phyloP scores from a whole-genome alignment of 2,329 filamentous ascomycete species.

The Microsporum canis region DNA sequence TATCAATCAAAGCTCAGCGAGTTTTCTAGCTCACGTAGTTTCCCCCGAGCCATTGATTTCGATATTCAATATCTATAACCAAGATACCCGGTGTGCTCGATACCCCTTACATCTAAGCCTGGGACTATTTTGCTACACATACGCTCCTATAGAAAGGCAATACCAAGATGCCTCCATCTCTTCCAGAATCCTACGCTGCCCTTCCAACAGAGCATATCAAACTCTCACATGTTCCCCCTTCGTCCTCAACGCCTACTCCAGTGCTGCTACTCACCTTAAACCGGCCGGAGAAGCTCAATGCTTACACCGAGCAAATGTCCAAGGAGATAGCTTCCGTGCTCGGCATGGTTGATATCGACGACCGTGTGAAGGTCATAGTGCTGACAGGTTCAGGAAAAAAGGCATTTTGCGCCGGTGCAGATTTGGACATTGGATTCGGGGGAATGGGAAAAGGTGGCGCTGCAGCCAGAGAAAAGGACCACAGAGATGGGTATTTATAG shows the following conservation, averaged over 20 bases:
- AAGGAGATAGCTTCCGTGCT: conserved; percentile 34
- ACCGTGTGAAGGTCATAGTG: conserved; percentile 44
- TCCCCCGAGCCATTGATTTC: no score
- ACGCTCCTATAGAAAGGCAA: not conserved
- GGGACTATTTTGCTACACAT: not conserved
- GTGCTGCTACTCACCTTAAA: conserved; percentile 43
- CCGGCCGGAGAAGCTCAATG: conserved; percentile 48
- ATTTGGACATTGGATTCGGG: conserved; percentile 43
- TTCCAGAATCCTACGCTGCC: conserved; percentile 28
- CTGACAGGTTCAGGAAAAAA: conserved; percentile 40
- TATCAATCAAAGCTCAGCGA: not conserved
- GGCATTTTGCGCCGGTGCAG: conserved; percentile 47
- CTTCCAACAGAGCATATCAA: conserved; percentile 25
- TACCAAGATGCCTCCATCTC: conserved; percentile 1
- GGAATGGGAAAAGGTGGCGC: conserved; percentile 21
- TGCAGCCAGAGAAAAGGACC: conserved; percentile 35
- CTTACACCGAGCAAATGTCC: conserved; percentile 44
- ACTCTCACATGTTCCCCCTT: conserved; percentile 29
- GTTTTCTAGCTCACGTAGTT: no score
- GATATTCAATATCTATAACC: no score
- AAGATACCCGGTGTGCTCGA: no score
- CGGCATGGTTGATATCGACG: conserved; percentile 42
- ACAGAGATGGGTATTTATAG: conserved; percentile 41
- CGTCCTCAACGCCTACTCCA: conserved; percentile 39
- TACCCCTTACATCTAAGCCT: no score